Evolutionary conservation across 2,329 filamentous ascomycete species (phyloP).

Genomic region (Xylariaceae sp.): DNA sequence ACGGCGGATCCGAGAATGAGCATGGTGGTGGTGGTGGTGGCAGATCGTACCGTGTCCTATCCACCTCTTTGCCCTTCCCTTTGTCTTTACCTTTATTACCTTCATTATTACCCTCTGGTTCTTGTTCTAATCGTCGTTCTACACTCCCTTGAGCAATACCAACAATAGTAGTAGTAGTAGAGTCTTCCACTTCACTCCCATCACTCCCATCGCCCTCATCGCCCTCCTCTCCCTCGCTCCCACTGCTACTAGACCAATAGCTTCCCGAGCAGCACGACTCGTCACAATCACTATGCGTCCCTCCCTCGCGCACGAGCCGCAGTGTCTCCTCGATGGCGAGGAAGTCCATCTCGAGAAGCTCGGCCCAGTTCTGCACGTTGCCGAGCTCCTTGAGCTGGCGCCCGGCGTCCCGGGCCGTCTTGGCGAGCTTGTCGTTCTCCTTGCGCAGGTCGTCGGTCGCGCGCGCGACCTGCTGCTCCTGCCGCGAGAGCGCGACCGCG

Average conservation of each 20-base stretch:
- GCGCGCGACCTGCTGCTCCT: slow-evolving; percentile 60
- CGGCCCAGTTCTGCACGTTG: slow-evolving; percentile 82
- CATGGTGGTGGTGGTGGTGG: no score
- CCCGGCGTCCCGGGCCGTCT: slow-evolving; percentile 57
- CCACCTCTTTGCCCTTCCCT: slow-evolving; percentile 12
- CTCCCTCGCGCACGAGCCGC: slow-evolving; percentile 42
- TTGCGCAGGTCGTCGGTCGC: slow-evolving; percentile 55
- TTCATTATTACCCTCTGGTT: no score
- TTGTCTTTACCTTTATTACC: slow-evolving; percentile 14
- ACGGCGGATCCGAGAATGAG: slow-evolving; percentile 4
- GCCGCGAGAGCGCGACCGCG: slow-evolving; percentile 56
- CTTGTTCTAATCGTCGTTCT: no score
- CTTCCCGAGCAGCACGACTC: slow-evolving; percentile 24
- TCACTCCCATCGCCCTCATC: slow-evolving; percentile 34
- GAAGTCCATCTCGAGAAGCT: slow-evolving; percentile 68
- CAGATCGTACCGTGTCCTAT: no score
- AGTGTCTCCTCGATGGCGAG: slow-evolving; percentile 60
- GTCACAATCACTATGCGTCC: slow-evolving; percentile 23
- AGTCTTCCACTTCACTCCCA: slow-evolving; percentile 21
- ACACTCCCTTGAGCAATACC: no score
- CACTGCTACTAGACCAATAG: slow-evolving; percentile 23
- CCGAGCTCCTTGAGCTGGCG: slow-evolving; percentile 67
- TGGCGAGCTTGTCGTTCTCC: slow-evolving; percentile 61
- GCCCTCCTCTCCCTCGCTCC: slow-evolving; percentile 21
- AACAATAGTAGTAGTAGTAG: no score